Conservation (phyloP, 371 early-diverging fungal species). For the Apophysomyces sp. region DNA sequence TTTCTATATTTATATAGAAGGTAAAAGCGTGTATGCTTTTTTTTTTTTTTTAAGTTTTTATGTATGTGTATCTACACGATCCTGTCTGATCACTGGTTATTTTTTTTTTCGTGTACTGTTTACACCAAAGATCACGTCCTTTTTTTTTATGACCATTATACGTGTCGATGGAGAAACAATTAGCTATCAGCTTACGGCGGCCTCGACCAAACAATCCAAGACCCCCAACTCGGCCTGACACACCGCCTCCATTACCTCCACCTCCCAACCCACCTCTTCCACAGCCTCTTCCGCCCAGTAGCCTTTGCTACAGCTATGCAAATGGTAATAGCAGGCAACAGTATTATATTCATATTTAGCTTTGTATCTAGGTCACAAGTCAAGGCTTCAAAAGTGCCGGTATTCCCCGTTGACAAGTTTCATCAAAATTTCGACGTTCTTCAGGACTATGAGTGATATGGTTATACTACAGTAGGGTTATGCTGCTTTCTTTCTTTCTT, state of each 20-base stretch:
- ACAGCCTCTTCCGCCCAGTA: constrained; percentile 12
- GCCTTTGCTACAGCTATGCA: too few relatives aligned
- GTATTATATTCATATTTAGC: too few relatives aligned
- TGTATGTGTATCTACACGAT: neutral
- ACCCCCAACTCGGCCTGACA: neutral
- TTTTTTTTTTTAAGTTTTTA: neutral
- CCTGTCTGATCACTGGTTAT: too few relatives aligned
- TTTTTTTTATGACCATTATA: neutral
- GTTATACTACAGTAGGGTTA: neutral
- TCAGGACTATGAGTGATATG: too few relatives aligned
- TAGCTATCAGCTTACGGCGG: neutral
- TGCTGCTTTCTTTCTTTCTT: neutral
- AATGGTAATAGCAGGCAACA: too few relatives aligned
- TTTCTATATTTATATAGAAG: neutral
- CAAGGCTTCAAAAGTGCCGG: too few relatives aligned
- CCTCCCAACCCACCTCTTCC: constrained; percentile 14
- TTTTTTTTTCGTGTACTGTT: neutral
- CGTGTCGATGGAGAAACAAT: neutral
- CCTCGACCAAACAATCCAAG: neutral
- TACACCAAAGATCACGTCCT: neutral
- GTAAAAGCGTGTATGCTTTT: neutral
- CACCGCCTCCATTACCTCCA: constrained; percentile 1
- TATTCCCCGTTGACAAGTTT: neutral
- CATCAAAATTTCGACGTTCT: neutral
- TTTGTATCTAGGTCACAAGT: too few relatives aligned